Conservation (phyloP, 176 grass and related monocot species). For the Carex myosuroides region DNA sequence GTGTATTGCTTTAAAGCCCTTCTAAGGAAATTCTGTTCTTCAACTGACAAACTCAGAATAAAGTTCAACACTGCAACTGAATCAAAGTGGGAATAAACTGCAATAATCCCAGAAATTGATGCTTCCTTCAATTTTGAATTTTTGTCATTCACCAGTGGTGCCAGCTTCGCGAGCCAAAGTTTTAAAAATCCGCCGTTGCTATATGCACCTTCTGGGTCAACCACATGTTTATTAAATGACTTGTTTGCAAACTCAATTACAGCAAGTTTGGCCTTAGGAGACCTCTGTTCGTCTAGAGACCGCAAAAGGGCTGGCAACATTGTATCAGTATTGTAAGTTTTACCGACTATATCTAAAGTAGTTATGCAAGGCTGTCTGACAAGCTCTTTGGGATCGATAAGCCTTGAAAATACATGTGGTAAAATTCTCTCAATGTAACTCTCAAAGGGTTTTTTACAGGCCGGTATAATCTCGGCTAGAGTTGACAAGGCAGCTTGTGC, state of each 20-base stretch:
- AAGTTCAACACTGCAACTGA: conserved; percentile 93
- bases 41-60: conserved; percentile 87
- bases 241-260: conserved; percentile 83
- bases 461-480: conserved; percentile 64
- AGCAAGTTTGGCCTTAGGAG: conserved; percentile 70
- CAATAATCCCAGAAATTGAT: conserved; percentile 86
- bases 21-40: conserved; percentile 92
- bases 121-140: conserved; percentile 97
- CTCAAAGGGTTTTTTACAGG: conserved; percentile 78
- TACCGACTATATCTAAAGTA: conserved; percentile 63
- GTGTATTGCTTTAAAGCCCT: conserved; percentile 95
- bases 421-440: conserved; percentile 80
- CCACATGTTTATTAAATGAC: conserved; percentile 77
- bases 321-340: conserved; percentile 68
- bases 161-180: conserved; percentile 91
- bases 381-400: conserved; percentile 84
- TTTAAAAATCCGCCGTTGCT: conserved; percentile 95
- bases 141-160: conserved; percentile 92
- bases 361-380: conserved; percentile 59
- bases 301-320: conserved; percentile 79
- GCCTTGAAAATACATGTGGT: conserved; percentile 70
- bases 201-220: conserved; percentile 69
- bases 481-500: conserved; percentile 77
- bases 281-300: conserved; percentile 81
- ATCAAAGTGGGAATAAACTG: conserved; percentile 95